Percentiles rank a stretch among this genome's conserved stretches.
These are phyloP conservation scores for Aureobasidium zeae DNA, from an alignment of 2,329 filamentous ascomycete species.

Conservation along the genomic window DNA sequence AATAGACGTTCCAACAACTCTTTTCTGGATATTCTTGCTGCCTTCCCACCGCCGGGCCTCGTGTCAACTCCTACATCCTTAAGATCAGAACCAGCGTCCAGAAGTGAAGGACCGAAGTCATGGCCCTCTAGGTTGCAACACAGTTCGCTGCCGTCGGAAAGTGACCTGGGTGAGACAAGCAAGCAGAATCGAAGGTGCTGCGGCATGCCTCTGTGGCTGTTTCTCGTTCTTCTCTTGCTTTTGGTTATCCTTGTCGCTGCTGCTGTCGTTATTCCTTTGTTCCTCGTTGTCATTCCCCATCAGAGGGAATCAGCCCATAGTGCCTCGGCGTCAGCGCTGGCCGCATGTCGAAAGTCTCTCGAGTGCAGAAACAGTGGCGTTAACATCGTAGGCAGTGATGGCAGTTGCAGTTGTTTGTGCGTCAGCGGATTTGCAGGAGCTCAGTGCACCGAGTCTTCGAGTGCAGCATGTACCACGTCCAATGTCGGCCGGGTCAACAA, in stretches of 20 bases:
- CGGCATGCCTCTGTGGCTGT: conserved; percentile 71
- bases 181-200: conserved; percentile 53
- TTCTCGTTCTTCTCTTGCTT: conserved; percentile 57
- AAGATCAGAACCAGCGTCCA: conserved; percentile 11
- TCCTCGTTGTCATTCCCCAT: conserved; percentile 51
- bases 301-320: conserved; percentile 29
- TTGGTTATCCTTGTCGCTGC: conserved; percentile 65
- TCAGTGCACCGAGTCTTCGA: conserved; percentile 43
- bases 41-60: conserved; percentile 52
- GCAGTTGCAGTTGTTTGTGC: conserved; percentile 74
- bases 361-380: conserved; percentile 73
- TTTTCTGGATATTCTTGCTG: conserved; percentile 55
- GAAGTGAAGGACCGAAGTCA: neutral
- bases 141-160: conserved; percentile 15
- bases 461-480: conserved; percentile 49
- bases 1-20: conserved; percentile 42
- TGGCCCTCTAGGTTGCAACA: conserved; percentile 17
- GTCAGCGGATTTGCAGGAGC: conserved; percentile 72
- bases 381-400: conserved; percentile 47
- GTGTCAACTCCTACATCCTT: conserved; percentile 26
- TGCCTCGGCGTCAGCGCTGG: conserved; percentile 21
- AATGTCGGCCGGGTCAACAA: conserved; percentile 42
- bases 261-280: conserved; percentile 69
- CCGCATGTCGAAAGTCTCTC: conserved; percentile 51
- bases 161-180: conserved; percentile 16